Percentiles rank a stretch among this genome's conserved stretches.
These are phyloP conservation scores for Roridomyces roridus DNA, from an alignment of 768 basidiomycete species.

Conservation along the genomic window DNA sequence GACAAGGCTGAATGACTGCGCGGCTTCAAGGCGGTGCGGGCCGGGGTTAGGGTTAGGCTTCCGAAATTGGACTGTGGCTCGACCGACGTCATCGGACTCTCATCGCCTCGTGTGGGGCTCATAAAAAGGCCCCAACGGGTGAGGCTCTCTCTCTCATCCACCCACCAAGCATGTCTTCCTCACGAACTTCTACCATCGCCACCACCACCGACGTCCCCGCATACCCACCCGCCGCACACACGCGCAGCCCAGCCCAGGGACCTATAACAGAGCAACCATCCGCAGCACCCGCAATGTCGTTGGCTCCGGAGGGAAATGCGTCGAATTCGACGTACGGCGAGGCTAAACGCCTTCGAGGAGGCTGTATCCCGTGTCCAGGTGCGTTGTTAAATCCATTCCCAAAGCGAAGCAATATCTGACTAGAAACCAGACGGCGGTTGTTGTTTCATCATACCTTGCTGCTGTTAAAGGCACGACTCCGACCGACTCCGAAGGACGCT, in stretches of 20 bases:
- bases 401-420: not conserved
- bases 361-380: constrained; percentile 41
- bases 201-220: not conserved
- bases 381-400: constrained; percentile 3
- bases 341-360: constrained; percentile 33
- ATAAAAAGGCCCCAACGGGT: no score
- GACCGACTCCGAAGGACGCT: no score
- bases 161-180: constrained; percentile 24
- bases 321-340: constrained; percentile 7
- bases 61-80: no score
- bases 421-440: constrained; percentile 42
- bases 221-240: constrained; percentile 3
- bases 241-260: not conserved
- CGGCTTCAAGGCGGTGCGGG: no score
- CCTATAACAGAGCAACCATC: constrained; percentile 27
- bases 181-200: no score
- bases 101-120: not conserved
- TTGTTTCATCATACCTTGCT: constrained; percentile 44
- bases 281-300: constrained; percentile 17
- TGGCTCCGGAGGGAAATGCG: no score
- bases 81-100: no score
- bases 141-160: not conserved
- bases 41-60: not conserved
- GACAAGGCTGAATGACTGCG: constrained; percentile 23
- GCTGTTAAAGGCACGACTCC: constrained; percentile 17